Conservation (phyloP, 345 rosid species). For the Eucalyptus pumila region DNA sequence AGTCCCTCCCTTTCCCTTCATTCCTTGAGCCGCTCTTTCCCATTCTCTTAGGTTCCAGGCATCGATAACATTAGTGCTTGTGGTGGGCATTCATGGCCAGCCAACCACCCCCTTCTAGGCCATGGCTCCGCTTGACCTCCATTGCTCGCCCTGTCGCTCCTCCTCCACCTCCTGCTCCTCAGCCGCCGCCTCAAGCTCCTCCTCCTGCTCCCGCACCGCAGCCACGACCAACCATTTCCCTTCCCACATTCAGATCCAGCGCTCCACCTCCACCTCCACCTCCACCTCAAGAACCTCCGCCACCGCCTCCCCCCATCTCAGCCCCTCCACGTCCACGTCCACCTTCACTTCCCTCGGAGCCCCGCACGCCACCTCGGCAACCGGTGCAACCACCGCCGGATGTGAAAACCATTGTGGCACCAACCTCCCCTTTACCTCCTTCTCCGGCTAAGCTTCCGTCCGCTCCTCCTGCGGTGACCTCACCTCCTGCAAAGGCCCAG, state of each 20-base stretch:
- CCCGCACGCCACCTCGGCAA: background rate
- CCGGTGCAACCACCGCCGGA: background rate
- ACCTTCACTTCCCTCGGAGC: slow-evolving; percentile 4
- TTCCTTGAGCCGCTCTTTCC: background rate
- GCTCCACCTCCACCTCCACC: slow-evolving; percentile 4
- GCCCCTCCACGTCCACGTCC: background rate
- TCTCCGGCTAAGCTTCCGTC: slow-evolving; percentile 1
- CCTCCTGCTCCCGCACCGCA: background rate
- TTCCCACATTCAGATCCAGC: slow-evolving; percentile 18
- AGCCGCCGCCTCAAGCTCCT: slow-evolving; percentile 1
- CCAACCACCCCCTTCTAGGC: slow-evolving; percentile 30
- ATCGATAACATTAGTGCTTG: background rate
- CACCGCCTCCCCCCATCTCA: background rate
- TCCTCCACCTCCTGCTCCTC: slow-evolving; percentile 14
- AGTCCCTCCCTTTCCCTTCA: background rate
- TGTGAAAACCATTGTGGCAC: background rate
- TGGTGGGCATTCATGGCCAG: slow-evolving; percentile 10
- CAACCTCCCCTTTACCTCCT: slow-evolving; percentile 14
- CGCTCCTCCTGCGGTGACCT: background rate
- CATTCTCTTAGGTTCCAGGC: background rate
- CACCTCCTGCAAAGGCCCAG: background rate
- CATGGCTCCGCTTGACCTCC: slow-evolving; percentile 46
- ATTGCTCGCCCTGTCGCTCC: slow-evolving; percentile 15
- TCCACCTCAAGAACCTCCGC: background rate
- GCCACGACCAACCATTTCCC: background rate